These are phyloP conservation scores for Tetracentron sinense DNA, from an alignment of 164 flowering plant species.

Conservation along the genomic window DNA sequence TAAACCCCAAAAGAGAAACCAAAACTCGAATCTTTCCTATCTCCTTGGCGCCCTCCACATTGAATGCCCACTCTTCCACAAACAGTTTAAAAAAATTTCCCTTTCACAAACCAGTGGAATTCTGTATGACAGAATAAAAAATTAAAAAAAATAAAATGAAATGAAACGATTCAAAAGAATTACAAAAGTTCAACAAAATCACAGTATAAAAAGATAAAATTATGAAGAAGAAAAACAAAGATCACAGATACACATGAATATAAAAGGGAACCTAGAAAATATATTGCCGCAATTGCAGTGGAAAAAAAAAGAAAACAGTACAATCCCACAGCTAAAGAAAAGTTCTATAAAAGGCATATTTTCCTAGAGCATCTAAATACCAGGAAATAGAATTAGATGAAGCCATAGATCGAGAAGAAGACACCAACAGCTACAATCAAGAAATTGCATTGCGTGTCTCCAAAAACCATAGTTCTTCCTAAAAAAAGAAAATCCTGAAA, in stretches of 20 bases:
- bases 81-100: too few species aligned
- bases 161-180: neutral
- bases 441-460: too few species aligned
- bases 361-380: too few species aligned
- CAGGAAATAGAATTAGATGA: too few species aligned
- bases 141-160: neutral
- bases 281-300: neutral
- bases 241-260: neutral
- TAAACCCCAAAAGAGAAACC: slow-evolving; percentile 6
- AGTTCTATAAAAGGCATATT: too few species aligned
- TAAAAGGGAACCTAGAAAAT: neutral
- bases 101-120: neutral
- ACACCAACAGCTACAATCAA: too few species aligned
- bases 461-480: too few species aligned
- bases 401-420: too few species aligned
- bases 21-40: neutral
- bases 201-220: too few species aligned
- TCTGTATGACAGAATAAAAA: slow-evolving; percentile 6
- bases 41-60: slow-evolving; percentile 5
- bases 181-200: neutral
- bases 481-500: too few species aligned
- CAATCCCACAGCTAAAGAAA: neutral
- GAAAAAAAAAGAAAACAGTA: too few species aligned
- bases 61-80: slow-evolving; percentile 1
- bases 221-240: neutral